These are phyloP conservation scores for Xylariomycetidae sp. DNA, from an alignment of 2,329 filamentous ascomycete genomes.

Conservation along the genomic window DNA sequence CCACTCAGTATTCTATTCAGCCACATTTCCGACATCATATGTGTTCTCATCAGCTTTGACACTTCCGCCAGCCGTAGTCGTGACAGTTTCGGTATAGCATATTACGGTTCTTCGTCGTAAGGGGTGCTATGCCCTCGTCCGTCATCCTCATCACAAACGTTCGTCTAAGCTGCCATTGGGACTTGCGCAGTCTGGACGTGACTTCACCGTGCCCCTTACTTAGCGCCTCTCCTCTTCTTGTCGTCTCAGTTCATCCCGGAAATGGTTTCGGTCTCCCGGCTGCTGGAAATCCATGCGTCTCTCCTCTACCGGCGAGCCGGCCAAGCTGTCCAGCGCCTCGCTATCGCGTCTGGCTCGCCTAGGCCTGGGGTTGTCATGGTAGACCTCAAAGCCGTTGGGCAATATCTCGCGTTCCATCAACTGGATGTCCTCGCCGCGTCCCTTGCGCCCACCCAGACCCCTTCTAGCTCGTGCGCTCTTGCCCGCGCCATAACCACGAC, in stretches of 20 bases:
- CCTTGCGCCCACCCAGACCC: conserved; percentile 28
- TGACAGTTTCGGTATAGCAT: too few species aligned
- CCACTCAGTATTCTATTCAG: too few species aligned
- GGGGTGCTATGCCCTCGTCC: too few species aligned
- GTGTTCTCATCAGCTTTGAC: too few species aligned
- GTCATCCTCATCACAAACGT: too few species aligned
- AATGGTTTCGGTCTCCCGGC: conserved; percentile 33
- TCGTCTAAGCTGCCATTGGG: too few species aligned
- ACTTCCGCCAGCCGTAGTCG: too few species aligned
- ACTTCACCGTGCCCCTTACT: too few species aligned
- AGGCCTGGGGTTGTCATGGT: conserved; percentile 31
- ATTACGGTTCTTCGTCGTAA: too few species aligned
- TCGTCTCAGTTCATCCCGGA: conserved; percentile 44
- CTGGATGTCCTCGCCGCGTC: conserved; percentile 34
- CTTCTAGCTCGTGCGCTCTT: conserved; percentile 27
- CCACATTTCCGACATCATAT: too few species aligned
- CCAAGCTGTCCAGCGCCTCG: conserved; percentile 43
- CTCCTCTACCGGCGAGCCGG: conserved; percentile 39
- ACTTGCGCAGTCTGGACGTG: too few species aligned
- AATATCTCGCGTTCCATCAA: conserved; percentile 33
- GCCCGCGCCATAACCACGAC: conserved; percentile 39
- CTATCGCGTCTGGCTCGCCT: conserved; percentile 34
- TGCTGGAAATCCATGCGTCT: conserved; percentile 33
- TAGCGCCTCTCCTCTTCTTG: conserved; percentile 36
- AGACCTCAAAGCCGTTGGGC: conserved; percentile 25